Evolutionary conservation across 164 flowering plant species (phyloP).

Genomic region (Santalum album): DNA sequence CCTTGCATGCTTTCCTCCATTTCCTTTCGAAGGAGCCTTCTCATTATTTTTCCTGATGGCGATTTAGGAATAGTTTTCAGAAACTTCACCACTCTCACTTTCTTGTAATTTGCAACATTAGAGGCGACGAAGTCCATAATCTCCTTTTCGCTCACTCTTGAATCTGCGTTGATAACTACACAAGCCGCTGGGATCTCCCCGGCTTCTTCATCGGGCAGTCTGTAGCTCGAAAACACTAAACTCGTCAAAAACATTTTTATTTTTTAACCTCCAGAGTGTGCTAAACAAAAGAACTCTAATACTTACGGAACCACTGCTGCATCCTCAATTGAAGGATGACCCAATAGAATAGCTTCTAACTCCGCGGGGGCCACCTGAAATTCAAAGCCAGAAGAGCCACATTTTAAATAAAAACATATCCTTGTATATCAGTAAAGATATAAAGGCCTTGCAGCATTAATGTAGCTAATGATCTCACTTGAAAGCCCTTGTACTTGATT

Average conservation of each 20-base stretch:
- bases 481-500: constrained; percentile 95
- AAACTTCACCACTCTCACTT: constrained; percentile 63
- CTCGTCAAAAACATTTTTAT: not conserved
- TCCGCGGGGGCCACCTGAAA: constrained; percentile 97
- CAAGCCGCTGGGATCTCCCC: constrained; percentile 96
- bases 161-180: constrained; percentile 54
- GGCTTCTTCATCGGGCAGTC: constrained; percentile 86
- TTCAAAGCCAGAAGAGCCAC: too few species aligned
- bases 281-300: too few species aligned
- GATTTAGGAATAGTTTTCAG: constrained; percentile 85
- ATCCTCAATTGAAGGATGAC: constrained; percentile 84
- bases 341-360: constrained; percentile 72
- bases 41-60: constrained; percentile 89
- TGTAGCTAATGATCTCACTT: constrained; percentile 33
- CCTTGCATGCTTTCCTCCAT: constrained; percentile 20
- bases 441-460: not conserved
- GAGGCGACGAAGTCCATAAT: constrained; percentile 70
- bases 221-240: constrained; percentile 16
- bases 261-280: not conserved
- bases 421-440: not conserved
- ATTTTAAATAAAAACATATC: not conserved
- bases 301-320: constrained; percentile 89
- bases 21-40: constrained; percentile 58
- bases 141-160: constrained; percentile 69
- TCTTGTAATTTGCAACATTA: constrained; percentile 76